Conservation (phyloP, 805 yeast species). For the Spathaspora girioi region DNA sequence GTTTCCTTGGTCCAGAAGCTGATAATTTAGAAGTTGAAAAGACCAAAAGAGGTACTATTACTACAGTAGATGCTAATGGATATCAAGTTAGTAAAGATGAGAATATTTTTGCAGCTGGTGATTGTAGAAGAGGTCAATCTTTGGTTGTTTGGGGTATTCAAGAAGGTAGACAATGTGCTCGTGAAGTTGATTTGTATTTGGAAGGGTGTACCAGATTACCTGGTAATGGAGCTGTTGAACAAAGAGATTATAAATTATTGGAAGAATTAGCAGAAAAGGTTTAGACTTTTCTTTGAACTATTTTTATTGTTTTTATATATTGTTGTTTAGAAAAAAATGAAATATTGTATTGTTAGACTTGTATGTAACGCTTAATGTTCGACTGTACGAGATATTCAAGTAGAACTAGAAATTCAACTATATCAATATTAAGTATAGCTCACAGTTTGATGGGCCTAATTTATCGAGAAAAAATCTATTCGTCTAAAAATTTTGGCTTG, state of each 20-base stretch:
- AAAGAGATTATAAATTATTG: conserved; percentile 71
- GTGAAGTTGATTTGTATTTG: conserved; percentile 80
- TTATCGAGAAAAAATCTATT: too few relatives aligned
- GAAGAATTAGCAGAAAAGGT: conserved; percentile 72
- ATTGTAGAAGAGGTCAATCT: conserved; percentile 98
- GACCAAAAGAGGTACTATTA: conserved; percentile 82
- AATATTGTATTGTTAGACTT: too few relatives aligned
- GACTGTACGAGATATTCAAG: too few relatives aligned
- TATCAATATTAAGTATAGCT: too few relatives aligned
- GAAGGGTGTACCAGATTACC: conserved; percentile 82
- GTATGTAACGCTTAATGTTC: too few relatives aligned
- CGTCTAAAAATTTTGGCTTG: too few relatives aligned
- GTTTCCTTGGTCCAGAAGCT: conserved; percentile 94
- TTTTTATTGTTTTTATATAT: background rate
- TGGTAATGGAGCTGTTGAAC: conserved; percentile 89
- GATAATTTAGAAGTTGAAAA: conserved; percentile 65
- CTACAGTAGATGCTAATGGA: conserved; percentile 54
- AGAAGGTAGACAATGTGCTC: conserved; percentile 98
- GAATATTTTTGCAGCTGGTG: conserved; percentile 93
- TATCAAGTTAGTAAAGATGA: conserved; percentile 63
- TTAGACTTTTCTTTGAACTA: conserved; percentile 15
- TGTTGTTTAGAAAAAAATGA: background rate
- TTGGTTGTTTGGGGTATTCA: conserved; percentile 99
- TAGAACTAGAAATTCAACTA: too few relatives aligned
- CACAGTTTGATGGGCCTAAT: too few relatives aligned